Percentiles rank a stretch among this genome's conserved stretches.
phyloP scores from a whole-genome alignment of 306 rosid species.

The Rubus idaeus region DNA sequence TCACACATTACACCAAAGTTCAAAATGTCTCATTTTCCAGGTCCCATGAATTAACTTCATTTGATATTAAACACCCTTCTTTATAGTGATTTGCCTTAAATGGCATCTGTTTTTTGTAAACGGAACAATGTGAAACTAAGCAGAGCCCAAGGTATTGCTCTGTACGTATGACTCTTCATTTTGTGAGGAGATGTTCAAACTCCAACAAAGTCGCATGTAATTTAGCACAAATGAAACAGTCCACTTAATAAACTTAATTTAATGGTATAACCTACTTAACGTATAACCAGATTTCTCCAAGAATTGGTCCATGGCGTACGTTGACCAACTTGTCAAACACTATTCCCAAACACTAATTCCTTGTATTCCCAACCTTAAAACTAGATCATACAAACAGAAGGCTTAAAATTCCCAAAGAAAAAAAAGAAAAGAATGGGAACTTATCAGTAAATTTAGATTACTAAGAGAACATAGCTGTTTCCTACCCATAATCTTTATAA shows the following conservation, averaged over 20 bases:
- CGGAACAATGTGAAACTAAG: background rate
- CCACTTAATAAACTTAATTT: too few species aligned
- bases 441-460: background rate
- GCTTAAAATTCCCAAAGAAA: background rate
- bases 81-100: background rate
- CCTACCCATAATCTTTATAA: background rate
- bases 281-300: background rate
- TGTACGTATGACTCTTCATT: background rate
- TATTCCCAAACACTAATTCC: background rate
- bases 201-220: background rate
- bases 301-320: constrained; percentile 1
- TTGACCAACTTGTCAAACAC: constrained; percentile 5
- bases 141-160: background rate
- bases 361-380: background rate
- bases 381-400: background rate
- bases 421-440: background rate
- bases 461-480: background rate
- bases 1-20: too few species aligned
- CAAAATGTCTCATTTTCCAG: background rate
- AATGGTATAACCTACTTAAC: background rate
- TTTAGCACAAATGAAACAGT: too few species aligned
- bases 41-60: background rate
- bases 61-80: background rate
- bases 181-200: background rate
- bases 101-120: background rate